These are phyloP conservation scores for Phaeosphaeriaceae sp. DNA, from an alignment of 2,329 filamentous ascomycete species.

Conservation along the genomic window DNA sequence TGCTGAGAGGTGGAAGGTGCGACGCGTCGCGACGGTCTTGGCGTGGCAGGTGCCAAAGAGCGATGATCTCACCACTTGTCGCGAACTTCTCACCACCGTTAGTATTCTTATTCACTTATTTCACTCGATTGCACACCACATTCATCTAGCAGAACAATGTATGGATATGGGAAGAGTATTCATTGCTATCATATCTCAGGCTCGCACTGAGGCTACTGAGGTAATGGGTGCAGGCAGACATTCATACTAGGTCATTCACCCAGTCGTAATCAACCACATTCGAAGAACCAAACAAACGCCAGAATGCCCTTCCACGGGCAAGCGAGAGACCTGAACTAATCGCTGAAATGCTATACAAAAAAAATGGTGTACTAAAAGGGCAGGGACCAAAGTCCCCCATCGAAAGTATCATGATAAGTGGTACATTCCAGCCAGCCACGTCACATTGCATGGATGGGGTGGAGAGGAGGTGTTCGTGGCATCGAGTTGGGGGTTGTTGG, in stretches of 20 bases:
- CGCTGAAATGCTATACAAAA: conserved; percentile 49
- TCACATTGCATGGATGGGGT: conserved; percentile 36
- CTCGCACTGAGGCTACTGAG: conserved; percentile 37
- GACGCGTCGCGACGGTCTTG: conserved; percentile 43
- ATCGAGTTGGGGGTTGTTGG: conserved; percentile 76
- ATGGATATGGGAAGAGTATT: conserved; percentile 17
- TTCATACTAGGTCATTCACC: conserved; percentile 19
- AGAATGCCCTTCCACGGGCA: conserved; percentile 34
- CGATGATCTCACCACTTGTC: conserved; percentile 23
- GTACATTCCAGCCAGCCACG: conserved; percentile 2
- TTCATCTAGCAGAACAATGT: neutral
- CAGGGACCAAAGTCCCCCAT: conserved; percentile 26
- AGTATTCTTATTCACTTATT: too few relatives aligned
- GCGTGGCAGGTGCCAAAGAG: conserved; percentile 29
- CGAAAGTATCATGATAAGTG: conserved; percentile 16
- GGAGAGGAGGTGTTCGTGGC: conserved; percentile 68
- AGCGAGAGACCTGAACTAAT: conserved; percentile 43
- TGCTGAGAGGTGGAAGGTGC: conserved; percentile 24
- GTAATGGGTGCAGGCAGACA: conserved; percentile 15
- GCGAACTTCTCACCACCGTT: neutral
- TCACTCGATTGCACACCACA: neutral
- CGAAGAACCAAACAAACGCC: conserved; percentile 24
- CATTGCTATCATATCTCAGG: conserved; percentile 33
- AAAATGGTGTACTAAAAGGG: conserved; percentile 30
- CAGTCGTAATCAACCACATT: conserved; percentile 12